Evolutionary conservation across 2,329 filamentous ascomycete genomes (phyloP), one percentile per base, ranked within the genome.

Genomic region (Fusarium caatingaense): DNA sequence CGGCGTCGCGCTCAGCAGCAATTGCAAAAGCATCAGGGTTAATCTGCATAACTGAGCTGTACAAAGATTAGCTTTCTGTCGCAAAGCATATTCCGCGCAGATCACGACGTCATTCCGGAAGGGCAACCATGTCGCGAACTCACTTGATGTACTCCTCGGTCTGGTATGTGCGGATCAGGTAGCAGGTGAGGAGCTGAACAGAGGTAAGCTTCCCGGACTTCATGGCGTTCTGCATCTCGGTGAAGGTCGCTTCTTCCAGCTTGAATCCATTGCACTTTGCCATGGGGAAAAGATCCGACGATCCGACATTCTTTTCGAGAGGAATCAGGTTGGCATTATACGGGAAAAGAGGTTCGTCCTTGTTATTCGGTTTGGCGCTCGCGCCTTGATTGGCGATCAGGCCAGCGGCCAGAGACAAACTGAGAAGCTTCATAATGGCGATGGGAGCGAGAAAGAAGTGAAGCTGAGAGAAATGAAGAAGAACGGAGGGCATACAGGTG

Each of bases 191-290:
- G 23, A 92, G 80, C 65, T 91, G 82, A 25, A 86, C 83, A 20
- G 85, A 86, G 1, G 86, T 90, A 62, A 92, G 78, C 13, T 75
- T 80, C 7, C 87, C 86, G n/a, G 78, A 77, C 9, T 71, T 71
- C 83, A 93, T 83, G 30, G 85, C 85, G 7, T 78, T 74, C 72
- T 92, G 90, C 72, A 94, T 85, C 64, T 91, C 80, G 67, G 92
- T 89, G 66, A 93, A 91, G 9, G 87, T 90, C 18, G 89, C 89
- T 76, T 93, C 91, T 77, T 92, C 89, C 18, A 93, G 81, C 49
- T 82, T 80, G 69, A 92, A 84, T 12, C 84, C 85, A 59, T 86
- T 79, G 76, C 91, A 93, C 15, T 76, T 76, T 1, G 82, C 83
- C 89, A 92, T 91, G 4, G 88, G 86, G 72, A 93, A 92, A 23